Conservation (phyloP, 495 filamentous ascomycete species). For the Aspergillus bridgeri region DNA sequence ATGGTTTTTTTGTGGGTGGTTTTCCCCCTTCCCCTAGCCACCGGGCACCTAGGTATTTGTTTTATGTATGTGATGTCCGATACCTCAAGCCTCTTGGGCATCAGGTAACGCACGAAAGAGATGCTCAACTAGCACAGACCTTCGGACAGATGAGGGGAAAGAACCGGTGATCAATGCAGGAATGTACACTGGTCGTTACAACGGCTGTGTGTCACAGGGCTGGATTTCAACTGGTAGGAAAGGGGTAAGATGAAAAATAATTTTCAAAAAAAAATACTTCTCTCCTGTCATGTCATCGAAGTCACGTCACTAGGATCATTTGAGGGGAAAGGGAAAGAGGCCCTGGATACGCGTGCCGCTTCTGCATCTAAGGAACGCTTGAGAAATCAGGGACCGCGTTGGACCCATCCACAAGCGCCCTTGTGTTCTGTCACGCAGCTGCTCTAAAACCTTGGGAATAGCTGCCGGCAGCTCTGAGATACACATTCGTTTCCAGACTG, state of each 20-base stretch:
- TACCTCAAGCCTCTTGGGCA: neutral
- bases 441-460: constrained; percentile 6
- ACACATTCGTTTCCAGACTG: constrained; percentile 6
- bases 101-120: neutral
- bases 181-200: constrained; percentile 18
- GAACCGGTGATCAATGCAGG: constrained; percentile 26
- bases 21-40: neutral
- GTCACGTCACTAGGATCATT: neutral
- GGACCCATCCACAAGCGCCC: constrained; percentile 6
- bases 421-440: constrained; percentile 11
- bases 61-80: neutral
- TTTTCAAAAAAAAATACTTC: neutral
- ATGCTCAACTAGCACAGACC: constrained; percentile 8
- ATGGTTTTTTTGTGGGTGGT: neutral
- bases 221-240: constrained; percentile 14
- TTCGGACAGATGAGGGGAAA: constrained; percentile 5
- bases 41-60: neutral
- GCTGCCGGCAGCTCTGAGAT: constrained; percentile 11
- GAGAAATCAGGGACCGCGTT: constrained; percentile 8
- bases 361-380: constrained; percentile 13
- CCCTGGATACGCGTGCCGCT: constrained; percentile 16
- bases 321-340: neutral
- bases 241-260: constrained; percentile 5
- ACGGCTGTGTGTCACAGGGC: constrained; percentile 19
- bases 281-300: neutral